Evolutionary conservation across 768 basidiomycete genomes (phyloP), one percentile per base, ranked within the genome.

Genomic region (Cyclocybe cylindracea): DNA sequence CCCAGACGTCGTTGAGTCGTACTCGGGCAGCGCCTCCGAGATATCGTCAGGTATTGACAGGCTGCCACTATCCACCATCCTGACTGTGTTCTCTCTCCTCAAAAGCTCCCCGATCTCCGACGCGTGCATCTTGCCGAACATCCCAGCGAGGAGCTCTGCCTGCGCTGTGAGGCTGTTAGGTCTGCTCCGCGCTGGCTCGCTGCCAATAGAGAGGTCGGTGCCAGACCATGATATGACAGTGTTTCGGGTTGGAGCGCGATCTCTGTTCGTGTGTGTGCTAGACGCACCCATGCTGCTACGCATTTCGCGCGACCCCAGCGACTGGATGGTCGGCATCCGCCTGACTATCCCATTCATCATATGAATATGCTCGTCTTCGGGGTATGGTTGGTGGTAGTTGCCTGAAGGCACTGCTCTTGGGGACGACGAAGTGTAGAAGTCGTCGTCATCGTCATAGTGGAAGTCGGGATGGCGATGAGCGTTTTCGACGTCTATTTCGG

Each of bases 321-420:
- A 84, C 64, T 89, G 86, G 56, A 91, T 90, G 32, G 89, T 91
- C 18, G 87, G 84, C 89, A 91, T 89, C 33, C 89, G 84, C 41
- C 79, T 76, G 42, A 91, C 76, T 58, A 75, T 81, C 16, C 78
- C 74, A 38, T 88, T 86, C 55, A 91, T 69, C 54, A 91, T 78
- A 3, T 75, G 76, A 14, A 89, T 72, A 44, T 79, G 75, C 46
- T 78, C 76, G 24, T 79, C 80, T n/a, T 71, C 69, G 6, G 70
- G 70, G 55, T 75, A 74, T 2, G 69, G 69, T 29, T 66, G 56
- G 36, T 57, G 50, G 13, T 61, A 54, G 55, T 79, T 71, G 53
- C 70, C 72, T 2, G 67, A 67, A 36, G 73, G 53, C 7, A 64
- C 53, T 5, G 59, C 60, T 13, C 65, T 58, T 5, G 45, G 39